These are phyloP conservation scores for Vachellia pachyceras DNA, from an alignment of 306 rosid genomes.

Conservation along the genomic window DNA sequence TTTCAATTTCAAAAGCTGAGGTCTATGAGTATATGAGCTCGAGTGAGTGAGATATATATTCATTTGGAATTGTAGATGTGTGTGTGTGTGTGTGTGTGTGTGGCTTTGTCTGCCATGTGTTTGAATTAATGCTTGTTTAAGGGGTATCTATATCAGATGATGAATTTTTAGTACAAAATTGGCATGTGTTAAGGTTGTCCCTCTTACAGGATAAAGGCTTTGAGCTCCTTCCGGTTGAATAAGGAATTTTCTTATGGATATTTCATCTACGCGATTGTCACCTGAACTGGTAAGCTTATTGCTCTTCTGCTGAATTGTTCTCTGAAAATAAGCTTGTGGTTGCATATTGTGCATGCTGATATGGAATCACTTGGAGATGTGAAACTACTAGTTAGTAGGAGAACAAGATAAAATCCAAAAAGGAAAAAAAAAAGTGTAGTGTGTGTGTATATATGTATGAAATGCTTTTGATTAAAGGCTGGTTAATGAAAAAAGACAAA, in stretches of 20 bases:
- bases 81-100: neutral
- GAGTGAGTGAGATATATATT: slow-evolving; percentile 1
- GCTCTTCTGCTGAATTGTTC: neutral
- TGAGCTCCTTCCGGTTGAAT: slow-evolving; percentile 25
- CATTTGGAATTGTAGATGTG: neutral
- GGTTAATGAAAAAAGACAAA: neutral
- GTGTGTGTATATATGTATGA: neutral
- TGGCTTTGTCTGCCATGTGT: slow-evolving; percentile 16
- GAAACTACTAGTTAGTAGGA: slow-evolving; percentile 14
- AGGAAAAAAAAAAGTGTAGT: too few relatives aligned
- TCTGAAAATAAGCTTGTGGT: neutral
- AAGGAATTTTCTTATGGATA: slow-evolving; percentile 59
- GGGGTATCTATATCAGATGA: neutral
- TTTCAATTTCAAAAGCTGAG: neutral
- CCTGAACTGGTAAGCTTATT: slow-evolving; percentile 67
- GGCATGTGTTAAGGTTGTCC: slow-evolving; percentile 22
- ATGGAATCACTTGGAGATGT: neutral
- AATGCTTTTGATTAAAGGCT: neutral
- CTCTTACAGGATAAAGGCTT: slow-evolving; percentile 36
- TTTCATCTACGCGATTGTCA: slow-evolving; percentile 55
- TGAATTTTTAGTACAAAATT: slow-evolving; percentile 21
- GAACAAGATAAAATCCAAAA: slow-evolving; percentile 2
- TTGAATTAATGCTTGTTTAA: neutral
- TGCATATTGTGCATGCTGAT: neutral
- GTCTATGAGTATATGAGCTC: neutral